Conservation (phyloP, 2,329 filamentous ascomycete genomes). For the Cryphonectria carpinicola region DNA sequence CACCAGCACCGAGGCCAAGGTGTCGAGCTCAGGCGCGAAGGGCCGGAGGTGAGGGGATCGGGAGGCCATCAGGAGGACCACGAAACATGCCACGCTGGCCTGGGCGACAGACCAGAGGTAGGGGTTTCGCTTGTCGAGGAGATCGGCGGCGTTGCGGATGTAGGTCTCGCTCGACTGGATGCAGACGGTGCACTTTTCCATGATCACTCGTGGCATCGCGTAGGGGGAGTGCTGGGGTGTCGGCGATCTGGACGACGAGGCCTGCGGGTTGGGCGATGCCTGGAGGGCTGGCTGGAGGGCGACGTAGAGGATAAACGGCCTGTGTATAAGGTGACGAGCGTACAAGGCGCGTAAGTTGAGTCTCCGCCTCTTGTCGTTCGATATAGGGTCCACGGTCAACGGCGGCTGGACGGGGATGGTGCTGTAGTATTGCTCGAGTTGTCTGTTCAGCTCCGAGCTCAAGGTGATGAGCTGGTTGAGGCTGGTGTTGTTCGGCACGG, state of each 20-base stretch:
- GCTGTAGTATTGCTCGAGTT: slow-evolving; percentile 44
- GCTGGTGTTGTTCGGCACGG: slow-evolving; percentile 33
- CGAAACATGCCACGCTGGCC: slow-evolving; percentile 40
- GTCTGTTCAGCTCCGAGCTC: slow-evolving; percentile 43
- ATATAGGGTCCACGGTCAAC: slow-evolving; percentile 58
- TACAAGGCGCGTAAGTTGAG: slow-evolving; percentile 75
- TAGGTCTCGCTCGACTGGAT: slow-evolving; percentile 42
- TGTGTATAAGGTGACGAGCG: slow-evolving; percentile 70
- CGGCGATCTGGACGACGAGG: slow-evolving; percentile 16
- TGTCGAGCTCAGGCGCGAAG: slow-evolving; percentile 36
- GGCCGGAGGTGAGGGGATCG: slow-evolving; percentile 36
- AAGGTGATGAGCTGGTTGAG: slow-evolving; percentile 39
- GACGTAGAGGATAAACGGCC: slow-evolving; percentile 55
- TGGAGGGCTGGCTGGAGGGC: slow-evolving; percentile 33
- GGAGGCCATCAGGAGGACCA: slow-evolving; percentile 40
- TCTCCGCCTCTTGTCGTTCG: slow-evolving; percentile 67
- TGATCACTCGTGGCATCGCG: slow-evolving; percentile 34
- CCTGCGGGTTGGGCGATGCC: slow-evolving; percentile 15
- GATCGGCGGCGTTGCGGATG: slow-evolving; percentile 40
- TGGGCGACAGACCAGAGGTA: slow-evolving; percentile 45
- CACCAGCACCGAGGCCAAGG: slow-evolving; percentile 36
- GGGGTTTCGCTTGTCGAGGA: slow-evolving; percentile 42
- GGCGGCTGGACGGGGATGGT: slow-evolving; percentile 52
- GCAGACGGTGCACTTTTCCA: slow-evolving; percentile 42
- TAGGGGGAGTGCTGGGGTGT: slow-evolving; percentile 8